Evolutionary conservation across 208 protist genomes (phyloP), one percentile per base, ranked within the genome.

Genomic region (Perkinsela sp.): DNA sequence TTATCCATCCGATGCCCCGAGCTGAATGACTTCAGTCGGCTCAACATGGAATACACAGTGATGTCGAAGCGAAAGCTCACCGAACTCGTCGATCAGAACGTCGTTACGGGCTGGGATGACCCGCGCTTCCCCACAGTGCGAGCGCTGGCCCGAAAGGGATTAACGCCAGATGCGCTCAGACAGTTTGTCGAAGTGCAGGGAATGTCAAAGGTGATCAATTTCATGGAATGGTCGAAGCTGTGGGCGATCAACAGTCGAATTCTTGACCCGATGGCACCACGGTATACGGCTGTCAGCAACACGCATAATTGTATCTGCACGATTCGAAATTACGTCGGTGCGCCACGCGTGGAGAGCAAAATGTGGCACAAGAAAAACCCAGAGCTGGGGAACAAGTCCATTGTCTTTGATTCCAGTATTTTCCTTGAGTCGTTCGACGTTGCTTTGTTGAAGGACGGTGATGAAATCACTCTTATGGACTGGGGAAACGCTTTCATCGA

Each of bases 21-120:
- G 66, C 76, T 97, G 31, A 84, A 94, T 66, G 94, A 97, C 71
- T 98, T 96, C 82, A 92, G 82, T 31, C 79, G 96, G 67, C 76
- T 99, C n/a, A 98, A 97, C 75, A 97, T 99, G 81, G 81, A 92
- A 40, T 94, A 95, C 77, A 94, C 94, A 2, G 80, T 98, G 13
- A 89, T 99, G 76, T 97, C 93, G 1, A 99, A 99, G 85, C 85
- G 97, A 65, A 97, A 98, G 81, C 80, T 99, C 31, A 89, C 90
- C 40, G 84, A 93, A 66, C 88, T 99, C 70, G 95, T 99, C 2
- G 92, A 98, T 30, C 85, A 86, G 0, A 77, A 80, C 31, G 73
- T 92, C 29, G 96, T 97, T 15, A 84, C 91, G 66, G 95, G 95
- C 30, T 99, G 97, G 97, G 82, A 97, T 75, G 96, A 98, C 74